These are phyloP conservation scores for Fusarium drepaniforme DNA, from an alignment of 2,329 filamentous ascomycete species.

Conservation along the genomic window DNA sequence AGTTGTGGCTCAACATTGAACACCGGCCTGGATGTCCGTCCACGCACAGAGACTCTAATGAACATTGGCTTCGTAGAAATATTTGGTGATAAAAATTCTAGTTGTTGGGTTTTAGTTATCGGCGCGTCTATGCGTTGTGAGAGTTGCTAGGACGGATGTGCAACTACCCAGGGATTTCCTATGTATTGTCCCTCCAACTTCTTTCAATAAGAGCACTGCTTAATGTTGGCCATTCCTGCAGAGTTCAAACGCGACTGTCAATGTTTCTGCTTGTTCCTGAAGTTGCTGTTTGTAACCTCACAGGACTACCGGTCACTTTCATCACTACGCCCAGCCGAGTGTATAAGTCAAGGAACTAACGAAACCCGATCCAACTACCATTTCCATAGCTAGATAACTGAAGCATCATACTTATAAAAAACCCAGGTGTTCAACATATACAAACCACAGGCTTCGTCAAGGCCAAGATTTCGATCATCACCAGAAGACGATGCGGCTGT, in stretches of 20 bases:
- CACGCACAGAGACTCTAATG: background rate
- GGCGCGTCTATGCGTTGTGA: background rate
- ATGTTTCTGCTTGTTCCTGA: background rate
- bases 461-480: background rate
- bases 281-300: background rate
- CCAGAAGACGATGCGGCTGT: background rate
- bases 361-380: background rate
- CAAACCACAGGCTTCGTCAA: no score
- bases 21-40: background rate
- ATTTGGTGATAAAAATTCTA: background rate
- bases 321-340: background rate
- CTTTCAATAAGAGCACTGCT: no score
- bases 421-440: background rate
- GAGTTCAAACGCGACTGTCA: background rate
- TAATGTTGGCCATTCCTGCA: no score
- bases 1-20: background rate
- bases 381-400: background rate
- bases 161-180: background rate
- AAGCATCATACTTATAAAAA: background rate
- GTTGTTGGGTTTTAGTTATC: background rate
- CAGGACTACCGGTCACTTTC: background rate
- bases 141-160: background rate
- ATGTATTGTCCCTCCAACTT: no score
- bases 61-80: background rate
- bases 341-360: background rate